Evolutionary conservation across 2,329 filamentous ascomycete species (phyloP).

Genomic region (Pseudocercospora ulei): DNA sequence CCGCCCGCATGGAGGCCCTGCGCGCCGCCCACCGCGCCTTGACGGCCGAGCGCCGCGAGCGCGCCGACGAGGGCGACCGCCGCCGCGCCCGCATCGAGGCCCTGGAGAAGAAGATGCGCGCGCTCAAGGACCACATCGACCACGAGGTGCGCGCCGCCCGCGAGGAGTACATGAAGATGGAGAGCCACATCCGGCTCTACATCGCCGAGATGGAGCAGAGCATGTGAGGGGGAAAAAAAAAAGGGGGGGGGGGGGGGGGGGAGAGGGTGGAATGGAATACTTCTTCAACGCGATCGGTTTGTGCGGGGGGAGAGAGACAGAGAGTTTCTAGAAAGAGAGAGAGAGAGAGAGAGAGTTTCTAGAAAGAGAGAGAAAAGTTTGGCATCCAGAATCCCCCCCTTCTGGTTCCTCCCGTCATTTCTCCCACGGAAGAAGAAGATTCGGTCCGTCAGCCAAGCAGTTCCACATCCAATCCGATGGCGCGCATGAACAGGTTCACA

Average conservation of each 20-base stretch:
- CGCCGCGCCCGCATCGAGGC: slow-evolving; percentile 90
- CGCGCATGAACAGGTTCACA: slow-evolving; percentile 96
- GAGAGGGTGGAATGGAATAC: too few species aligned
- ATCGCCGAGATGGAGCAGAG: slow-evolving; percentile 98
- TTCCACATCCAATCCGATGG: slow-evolving; percentile 96
- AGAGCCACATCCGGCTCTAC: slow-evolving; percentile 92
- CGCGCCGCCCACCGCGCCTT: slow-evolving; percentile 68
- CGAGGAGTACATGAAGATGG: slow-evolving; percentile 95
- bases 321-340: too few species aligned
- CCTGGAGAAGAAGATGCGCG: slow-evolving; percentile 99
- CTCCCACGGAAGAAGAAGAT: too few species aligned
- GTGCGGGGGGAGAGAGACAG: too few species aligned
- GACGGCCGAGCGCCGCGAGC: slow-evolving; percentile 74
- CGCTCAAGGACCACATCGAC: slow-evolving; percentile 95
- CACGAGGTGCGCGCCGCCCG: slow-evolving; percentile 82
- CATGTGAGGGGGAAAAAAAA: slow-evolving; percentile 41
- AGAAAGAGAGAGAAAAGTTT: too few species aligned
- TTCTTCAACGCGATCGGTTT: too few species aligned
- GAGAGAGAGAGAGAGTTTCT: too few species aligned
- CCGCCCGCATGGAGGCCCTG: slow-evolving; percentile 83
- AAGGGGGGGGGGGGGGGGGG: too few species aligned
- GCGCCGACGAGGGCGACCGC: slow-evolving; percentile 84
- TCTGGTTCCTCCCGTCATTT: too few species aligned
- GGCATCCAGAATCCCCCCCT: too few species aligned
- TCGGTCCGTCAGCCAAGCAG: slow-evolving; percentile 49